Percentiles rank a stretch among this genome's conserved stretches.
Evolutionary conservation across 805 yeast genomes (phyloP).

Genomic region (Yamadazyma sp.): DNA sequence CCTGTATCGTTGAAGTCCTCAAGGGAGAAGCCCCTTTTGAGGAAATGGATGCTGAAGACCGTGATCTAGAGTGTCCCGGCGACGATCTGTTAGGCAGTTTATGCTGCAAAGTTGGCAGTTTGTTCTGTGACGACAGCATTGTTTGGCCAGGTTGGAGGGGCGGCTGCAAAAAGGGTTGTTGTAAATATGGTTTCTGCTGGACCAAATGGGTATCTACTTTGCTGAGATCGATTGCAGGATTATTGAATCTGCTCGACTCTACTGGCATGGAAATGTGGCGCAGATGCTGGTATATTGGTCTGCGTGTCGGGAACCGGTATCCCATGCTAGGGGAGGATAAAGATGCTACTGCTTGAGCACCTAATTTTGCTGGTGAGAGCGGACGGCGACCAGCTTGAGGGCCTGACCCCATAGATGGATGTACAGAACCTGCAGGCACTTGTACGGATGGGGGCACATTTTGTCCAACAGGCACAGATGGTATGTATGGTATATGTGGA

Average conservation of each 20-base stretch:
- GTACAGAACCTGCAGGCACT: too few species aligned
- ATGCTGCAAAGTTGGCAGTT: slow-evolving; percentile 2
- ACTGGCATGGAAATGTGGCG: slow-evolving; percentile 45
- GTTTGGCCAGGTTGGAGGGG: slow-evolving; percentile 6
- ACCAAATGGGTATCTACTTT: slow-evolving; percentile 19
- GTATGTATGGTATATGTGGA: not conserved
- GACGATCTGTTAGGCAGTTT: slow-evolving; percentile 9
- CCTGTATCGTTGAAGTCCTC: slow-evolving; percentile 37
- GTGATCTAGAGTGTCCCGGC: slow-evolving; percentile 24
- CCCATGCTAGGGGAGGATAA: slow-evolving; percentile 32
- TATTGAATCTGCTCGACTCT: slow-evolving; percentile 6
- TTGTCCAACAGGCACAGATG: too few species aligned
- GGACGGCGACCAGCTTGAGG: slow-evolving; percentile 4
- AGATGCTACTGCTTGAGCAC: slow-evolving; percentile 36
- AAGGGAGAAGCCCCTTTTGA: slow-evolving; percentile 4
- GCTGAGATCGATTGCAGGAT: slow-evolving; percentile 13
- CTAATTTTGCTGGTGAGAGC: slow-evolving; percentile 10
- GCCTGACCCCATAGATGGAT: not conserved
- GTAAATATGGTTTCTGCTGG: slow-evolving; percentile 7
- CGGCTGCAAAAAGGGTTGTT: slow-evolving; percentile 1
- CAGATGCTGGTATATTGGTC: slow-evolving; percentile 28
- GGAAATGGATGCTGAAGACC: slow-evolving; percentile 6
- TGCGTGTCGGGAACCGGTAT: slow-evolving; percentile 16
- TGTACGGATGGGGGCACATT: too few species aligned
- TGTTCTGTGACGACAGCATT: not conserved